Evolutionary conservation across 805 yeast species (phyloP).

Genomic region (Candida railenensis): DNA sequence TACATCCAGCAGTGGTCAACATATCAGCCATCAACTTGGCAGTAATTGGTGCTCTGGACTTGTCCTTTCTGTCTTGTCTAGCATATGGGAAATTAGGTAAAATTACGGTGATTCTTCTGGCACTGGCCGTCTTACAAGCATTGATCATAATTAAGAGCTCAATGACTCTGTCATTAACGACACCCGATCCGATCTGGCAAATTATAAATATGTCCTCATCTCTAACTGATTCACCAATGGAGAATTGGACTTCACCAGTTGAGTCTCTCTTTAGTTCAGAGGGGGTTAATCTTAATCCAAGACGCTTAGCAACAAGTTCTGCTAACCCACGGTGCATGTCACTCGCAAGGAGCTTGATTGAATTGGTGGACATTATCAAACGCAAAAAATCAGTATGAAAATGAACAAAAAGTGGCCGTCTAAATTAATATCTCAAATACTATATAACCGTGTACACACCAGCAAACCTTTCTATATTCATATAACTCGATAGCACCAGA

Average conservation of each 20-base stretch:
- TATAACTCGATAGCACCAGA: not conserved
- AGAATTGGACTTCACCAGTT: constrained; percentile 72
- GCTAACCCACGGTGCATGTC: constrained; percentile 70
- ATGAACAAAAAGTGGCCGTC: not conserved
- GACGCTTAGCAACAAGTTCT: constrained; percentile 61
- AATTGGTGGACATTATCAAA: constrained; percentile 61
- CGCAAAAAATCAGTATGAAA: not conserved
- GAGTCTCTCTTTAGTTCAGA: constrained; percentile 64
- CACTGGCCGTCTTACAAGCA: constrained; percentile 81
- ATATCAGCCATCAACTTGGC: constrained; percentile 83
- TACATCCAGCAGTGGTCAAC: constrained; percentile 81
- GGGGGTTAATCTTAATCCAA: constrained; percentile 62
- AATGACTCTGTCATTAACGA: constrained; percentile 69
- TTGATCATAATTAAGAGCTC: constrained; percentile 76
- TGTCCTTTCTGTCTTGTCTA: constrained; percentile 86
- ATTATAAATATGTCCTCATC: constrained; percentile 86
- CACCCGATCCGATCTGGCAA: constrained; percentile 85
- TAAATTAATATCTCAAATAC: no score
- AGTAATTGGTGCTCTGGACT: constrained; percentile 81
- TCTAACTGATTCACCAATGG: constrained; percentile 83
- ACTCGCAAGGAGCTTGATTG: constrained; percentile 66
- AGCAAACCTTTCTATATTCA: not conserved
- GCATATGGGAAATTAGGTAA: constrained; percentile 85
- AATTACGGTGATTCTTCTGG: constrained; percentile 79
- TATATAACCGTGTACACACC: not conserved